phyloP scores from a whole-genome alignment of 495 filamentous ascomycete species.

The Daldinia concentrica region DNA sequence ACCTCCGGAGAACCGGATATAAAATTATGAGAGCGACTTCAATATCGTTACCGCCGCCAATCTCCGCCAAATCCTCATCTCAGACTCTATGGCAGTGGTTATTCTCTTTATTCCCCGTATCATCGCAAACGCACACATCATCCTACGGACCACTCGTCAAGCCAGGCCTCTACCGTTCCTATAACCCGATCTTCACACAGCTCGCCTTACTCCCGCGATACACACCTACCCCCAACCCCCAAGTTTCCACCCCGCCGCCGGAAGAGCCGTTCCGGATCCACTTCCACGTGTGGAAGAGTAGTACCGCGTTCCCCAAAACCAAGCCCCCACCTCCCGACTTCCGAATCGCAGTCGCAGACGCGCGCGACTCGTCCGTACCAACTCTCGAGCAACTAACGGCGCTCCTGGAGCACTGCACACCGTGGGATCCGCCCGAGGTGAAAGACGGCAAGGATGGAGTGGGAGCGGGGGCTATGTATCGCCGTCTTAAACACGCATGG shows the following conservation, averaged over 20 bases:
- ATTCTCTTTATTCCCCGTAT: conserved; percentile 46
- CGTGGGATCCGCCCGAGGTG: conserved; percentile 68
- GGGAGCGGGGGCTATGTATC: conserved; percentile 62
- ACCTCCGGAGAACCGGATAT: conserved; percentile 86
- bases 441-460: conserved; percentile 45
- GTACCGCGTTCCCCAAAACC: conserved; percentile 74
- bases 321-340: conserved; percentile 82
- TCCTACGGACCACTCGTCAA: conserved; percentile 74
- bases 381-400: conserved; percentile 73
- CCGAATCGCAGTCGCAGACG: conserved; percentile 79
- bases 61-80: conserved; percentile 11
- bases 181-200: conserved; percentile 78
- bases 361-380: conserved; percentile 74
- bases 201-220: conserved; percentile 79
- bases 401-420: conserved; percentile 70
- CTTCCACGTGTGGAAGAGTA: conserved; percentile 80
- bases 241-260: conserved; percentile 28
- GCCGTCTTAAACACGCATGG: conserved; percentile 82
- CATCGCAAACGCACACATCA: conserved; percentile 9
- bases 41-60: conserved; percentile 2
- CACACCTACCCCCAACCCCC: conserved; percentile 60
- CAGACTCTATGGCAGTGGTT: conserved; percentile 55
- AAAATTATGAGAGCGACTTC: conserved; percentile 73
- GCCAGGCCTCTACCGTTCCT: conserved; percentile 81
- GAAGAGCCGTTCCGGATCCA: conserved; percentile 73